phyloP scores from a whole-genome alignment of 495 filamentous ascomycete genomes.

The Hypoxylon perforatum region DNA sequence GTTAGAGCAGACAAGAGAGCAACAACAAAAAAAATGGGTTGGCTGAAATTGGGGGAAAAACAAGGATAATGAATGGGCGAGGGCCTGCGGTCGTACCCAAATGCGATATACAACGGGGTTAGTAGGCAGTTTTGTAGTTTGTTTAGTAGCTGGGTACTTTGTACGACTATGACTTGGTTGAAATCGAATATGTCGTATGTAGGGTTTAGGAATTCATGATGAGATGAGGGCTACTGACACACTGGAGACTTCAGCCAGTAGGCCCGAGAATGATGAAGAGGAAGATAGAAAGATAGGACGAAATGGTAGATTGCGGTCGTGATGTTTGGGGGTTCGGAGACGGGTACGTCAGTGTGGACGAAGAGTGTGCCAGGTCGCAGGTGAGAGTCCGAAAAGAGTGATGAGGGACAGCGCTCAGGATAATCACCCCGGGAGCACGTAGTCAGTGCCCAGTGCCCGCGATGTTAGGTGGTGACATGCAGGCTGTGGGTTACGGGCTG shows the following conservation, averaged over 20 bases:
- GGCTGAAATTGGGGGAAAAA: constrained; percentile 34
- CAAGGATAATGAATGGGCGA: constrained; percentile 43
- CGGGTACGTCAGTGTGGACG: constrained; percentile 42
- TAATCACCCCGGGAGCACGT: constrained; percentile 1
- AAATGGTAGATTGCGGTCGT: constrained; percentile 29
- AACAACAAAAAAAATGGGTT: constrained; percentile 28
- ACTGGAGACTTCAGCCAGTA: constrained; percentile 5
- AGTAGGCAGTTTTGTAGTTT: constrained; percentile 10
- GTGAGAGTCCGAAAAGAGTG: constrained; percentile 16
- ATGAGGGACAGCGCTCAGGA: constrained; percentile 39
- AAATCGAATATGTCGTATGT: neutral
- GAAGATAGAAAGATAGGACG: constrained; percentile 7
- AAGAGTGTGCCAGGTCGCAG: constrained; percentile 18
- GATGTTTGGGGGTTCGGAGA: constrained; percentile 36
- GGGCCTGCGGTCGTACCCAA: constrained; percentile 38
- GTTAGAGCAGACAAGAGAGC: constrained; percentile 29
- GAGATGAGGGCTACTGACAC: neutral
- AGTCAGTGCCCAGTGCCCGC: constrained; percentile 1
- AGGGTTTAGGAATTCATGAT: constrained; percentile 43
- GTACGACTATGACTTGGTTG: neutral
- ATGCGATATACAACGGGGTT: constrained; percentile 40
- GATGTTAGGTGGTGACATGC: constrained; percentile 20
- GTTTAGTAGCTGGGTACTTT: constrained; percentile 22
- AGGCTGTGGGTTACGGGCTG: neutral
- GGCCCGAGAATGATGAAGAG: neutral